Evolutionary conservation across 108 stramenopile genomes (phyloP).

Genomic region (Nitzschia palea): DNA sequence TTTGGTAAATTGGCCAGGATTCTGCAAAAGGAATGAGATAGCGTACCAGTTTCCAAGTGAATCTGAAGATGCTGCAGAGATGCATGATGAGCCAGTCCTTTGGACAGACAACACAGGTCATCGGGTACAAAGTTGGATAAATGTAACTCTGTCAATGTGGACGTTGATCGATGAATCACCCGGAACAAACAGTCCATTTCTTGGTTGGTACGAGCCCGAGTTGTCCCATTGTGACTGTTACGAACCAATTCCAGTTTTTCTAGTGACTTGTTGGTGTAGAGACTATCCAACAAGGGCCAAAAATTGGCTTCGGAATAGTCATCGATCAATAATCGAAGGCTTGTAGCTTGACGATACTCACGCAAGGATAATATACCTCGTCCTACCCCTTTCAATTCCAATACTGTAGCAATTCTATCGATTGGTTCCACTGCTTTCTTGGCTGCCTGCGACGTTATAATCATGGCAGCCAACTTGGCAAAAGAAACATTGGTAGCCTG

Average conservation of each 20-base stretch:
- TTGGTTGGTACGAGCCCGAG: background rate
- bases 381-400: background rate
- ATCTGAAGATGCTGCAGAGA: constrained; percentile 2
- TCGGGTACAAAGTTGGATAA: background rate
- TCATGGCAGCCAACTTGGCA: background rate
- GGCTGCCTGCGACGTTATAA: background rate
- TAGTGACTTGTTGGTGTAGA: background rate
- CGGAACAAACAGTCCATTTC: background rate
- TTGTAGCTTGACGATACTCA: background rate
- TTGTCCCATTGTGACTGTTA: background rate
- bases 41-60: background rate
- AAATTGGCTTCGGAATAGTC: constrained; percentile 8
- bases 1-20: background rate
- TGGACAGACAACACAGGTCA: background rate
- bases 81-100: background rate
- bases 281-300: constrained; percentile 1
- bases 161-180: background rate
- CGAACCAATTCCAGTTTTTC: background rate
- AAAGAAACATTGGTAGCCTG: background rate
- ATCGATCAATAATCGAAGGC: background rate
- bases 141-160: background rate
- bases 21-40: background rate
- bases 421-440: background rate
- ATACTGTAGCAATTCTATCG: background rate
- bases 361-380: background rate